These are phyloP conservation scores for Agmasoma carcini DNA, from an alignment of 371 early-diverging fungal genomes.

Conservation along the genomic window DNA sequence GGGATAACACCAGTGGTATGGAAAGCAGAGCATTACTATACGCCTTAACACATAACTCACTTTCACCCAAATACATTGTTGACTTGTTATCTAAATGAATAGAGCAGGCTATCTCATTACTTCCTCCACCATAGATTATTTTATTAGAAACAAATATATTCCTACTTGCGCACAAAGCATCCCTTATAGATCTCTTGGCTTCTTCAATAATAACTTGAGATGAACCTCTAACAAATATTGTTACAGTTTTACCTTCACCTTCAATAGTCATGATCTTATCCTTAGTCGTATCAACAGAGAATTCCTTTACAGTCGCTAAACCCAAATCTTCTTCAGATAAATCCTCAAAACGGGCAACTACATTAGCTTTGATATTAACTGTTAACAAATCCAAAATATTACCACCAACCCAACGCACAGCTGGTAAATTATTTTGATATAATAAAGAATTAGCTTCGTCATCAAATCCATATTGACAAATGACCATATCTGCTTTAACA, in stretches of 20 bases:
- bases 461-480: slow-evolving; percentile 99
- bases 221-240: slow-evolving; percentile 89
- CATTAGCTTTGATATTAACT: slow-evolving; percentile 90
- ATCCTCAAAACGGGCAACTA: slow-evolving; percentile 96
- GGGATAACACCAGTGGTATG: slow-evolving; percentile 81
- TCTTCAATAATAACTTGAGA: slow-evolving; percentile 97
- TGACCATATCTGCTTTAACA: slow-evolving; percentile 83
- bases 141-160: slow-evolving; percentile 85
- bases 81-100: slow-evolving; percentile 47
- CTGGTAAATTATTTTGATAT: slow-evolving; percentile 85
- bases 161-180: slow-evolving; percentile 95
- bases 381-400: slow-evolving; percentile 89
- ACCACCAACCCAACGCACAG: slow-evolving; percentile 99
- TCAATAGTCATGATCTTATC: slow-evolving; percentile 93
- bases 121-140: slow-evolving; percentile 97
- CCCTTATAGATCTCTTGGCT: slow-evolving; percentile 90
- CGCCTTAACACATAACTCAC: slow-evolving; percentile 51
- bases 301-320: slow-evolving; percentile 71
- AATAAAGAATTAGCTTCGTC: slow-evolving; percentile 98
- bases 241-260: slow-evolving; percentile 77
- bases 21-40: slow-evolving; percentile 88
- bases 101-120: slow-evolving; percentile 84
- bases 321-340: slow-evolving; percentile 75
- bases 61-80: slow-evolving; percentile 5
- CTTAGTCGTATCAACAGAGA: slow-evolving; percentile 87